Evolutionary conservation across 1,139 yeast species (phyloP).

Genomic region (Pichia sp.): DNA sequence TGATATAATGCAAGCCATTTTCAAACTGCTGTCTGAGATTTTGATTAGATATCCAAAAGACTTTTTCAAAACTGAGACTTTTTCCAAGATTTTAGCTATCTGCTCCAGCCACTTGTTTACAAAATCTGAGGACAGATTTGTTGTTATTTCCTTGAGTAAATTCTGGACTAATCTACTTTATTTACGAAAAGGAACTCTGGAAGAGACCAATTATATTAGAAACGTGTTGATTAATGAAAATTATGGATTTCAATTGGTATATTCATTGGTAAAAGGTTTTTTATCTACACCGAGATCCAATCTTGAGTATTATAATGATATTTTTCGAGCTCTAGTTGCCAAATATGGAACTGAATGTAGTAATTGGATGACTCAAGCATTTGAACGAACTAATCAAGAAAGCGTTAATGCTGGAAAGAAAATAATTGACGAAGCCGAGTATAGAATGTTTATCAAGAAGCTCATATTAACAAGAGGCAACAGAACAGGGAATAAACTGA

Average conservation of each 20-base stretch:
- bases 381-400: slow-evolving; percentile 26
- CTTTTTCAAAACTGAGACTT: slow-evolving; percentile 31
- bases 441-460: slow-evolving; percentile 41
- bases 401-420: slow-evolving; percentile 10
- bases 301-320: slow-evolving; percentile 46
- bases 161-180: slow-evolving; percentile 59
- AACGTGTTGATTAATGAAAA: slow-evolving; percentile 25
- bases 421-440: neutral
- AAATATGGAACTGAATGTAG: slow-evolving; percentile 44
- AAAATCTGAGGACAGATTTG: slow-evolving; percentile 54
- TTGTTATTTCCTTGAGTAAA: slow-evolving; percentile 50
- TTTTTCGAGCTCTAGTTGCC: slow-evolving; percentile 44
- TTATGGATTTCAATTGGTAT: slow-evolving; percentile 32
- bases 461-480: slow-evolving; percentile 58
- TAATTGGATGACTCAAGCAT: slow-evolving; percentile 35
- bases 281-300: slow-evolving; percentile 51
- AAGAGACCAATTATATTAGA: slow-evolving; percentile 36
- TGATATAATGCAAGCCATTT: slow-evolving; percentile 40
- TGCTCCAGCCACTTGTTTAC: slow-evolving; percentile 33
- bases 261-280: slow-evolving; percentile 27
- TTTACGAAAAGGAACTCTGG: slow-evolving; percentile 42
- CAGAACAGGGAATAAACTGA: slow-evolving; percentile 45
- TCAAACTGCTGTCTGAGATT: slow-evolving; percentile 37
- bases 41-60: slow-evolving; percentile 44
- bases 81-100: slow-evolving; percentile 32